Percentiles rank a stretch among this genome's conserved stretches.
Evolutionary conservation across 169 alveolate species (phyloP).

Genomic region (Plasmodium malariae): DNA sequence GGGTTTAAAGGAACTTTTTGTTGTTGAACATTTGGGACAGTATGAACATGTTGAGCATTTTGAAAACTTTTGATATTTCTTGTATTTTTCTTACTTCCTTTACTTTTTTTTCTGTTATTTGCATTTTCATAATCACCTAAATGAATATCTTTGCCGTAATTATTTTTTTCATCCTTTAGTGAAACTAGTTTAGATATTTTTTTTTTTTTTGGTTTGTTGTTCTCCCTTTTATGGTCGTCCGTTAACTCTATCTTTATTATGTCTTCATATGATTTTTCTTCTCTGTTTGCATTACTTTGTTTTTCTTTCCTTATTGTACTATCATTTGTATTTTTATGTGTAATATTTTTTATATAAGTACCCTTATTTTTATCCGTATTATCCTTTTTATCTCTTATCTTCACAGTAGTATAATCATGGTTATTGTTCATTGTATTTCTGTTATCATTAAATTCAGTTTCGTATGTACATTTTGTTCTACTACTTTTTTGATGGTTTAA

Average conservation of each 20-base stretch:
- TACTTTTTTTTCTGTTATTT: neutral
- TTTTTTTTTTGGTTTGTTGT: constrained; percentile 21
- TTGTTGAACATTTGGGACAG: constrained; percentile 10
- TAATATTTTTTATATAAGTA: constrained; percentile 1
- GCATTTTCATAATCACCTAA: neutral
- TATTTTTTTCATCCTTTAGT: constrained; percentile 21
- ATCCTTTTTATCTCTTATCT: constrained; percentile 6
- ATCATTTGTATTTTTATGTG: constrained; percentile 1
- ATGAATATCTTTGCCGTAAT: constrained; percentile 2
- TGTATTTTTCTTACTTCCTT: no score
- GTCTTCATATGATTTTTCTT: neutral
- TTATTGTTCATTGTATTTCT: constrained; percentile 7
- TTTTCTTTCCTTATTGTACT: neutral
- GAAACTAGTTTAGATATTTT: constrained; percentile 41
- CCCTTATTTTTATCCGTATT: constrained; percentile 1
- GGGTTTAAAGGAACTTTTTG: constrained; percentile 8
- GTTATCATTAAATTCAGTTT: neutral
- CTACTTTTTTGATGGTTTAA: neutral
- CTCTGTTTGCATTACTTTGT: constrained; percentile 2
- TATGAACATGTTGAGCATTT: neutral
- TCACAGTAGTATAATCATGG: constrained; percentile 6
- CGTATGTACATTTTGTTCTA: constrained; percentile 1
- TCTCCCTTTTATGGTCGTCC: constrained; percentile 10
- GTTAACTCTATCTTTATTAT: neutral
- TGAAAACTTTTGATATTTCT: neutral